Evolutionary conservation across 306 rosid species (phyloP), one percentile per base, ranked within the genome.

Genomic region (Amphicarpaea edgeworthii): DNA sequence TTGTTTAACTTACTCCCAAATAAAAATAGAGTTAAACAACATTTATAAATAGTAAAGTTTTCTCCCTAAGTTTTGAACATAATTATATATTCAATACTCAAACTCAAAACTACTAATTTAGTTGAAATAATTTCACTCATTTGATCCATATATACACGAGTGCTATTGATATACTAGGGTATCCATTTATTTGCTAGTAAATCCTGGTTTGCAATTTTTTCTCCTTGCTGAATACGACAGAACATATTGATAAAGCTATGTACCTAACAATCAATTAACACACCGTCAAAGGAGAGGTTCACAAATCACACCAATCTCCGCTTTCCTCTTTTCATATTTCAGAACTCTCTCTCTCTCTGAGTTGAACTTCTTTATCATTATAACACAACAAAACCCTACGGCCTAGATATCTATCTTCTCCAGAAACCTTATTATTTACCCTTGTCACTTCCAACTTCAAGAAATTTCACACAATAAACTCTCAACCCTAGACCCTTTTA

Each of bases 321-420:
- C 85, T 82, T 83, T 76, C 68, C 76, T 63, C 85, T 83, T 85
- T 88, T 78, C 72, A 61, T 64, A 72, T 72, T 63, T 49, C 45
- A 54, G 12, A 7, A 24, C 37, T 12, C 77, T 21, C 70, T 67
- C 57, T 40, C 43, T 24, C 61, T 47, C 75, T 45, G 23, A 66
- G 77, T 73, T 79, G 76, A 84, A 79, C 60, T 54, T 68, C 68
- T 30, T 55, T 73, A 53, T 45, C 54, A 55, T 34, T 63, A 70
- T 68, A 58, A 40, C 70, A 80, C 78, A 68, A 16, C 63, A 85
- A 57, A 76, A 57, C 77, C 84, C 81, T 81, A 78, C 84, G 71
- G 6, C 55, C 30, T 49, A n/a, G 3, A 38, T 55, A 34, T 45
- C 73, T 55, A 34, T 45, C 73, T 81, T 78, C 73, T 68, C 54